Conservation (phyloP, 202 grass and related monocot species). For the Zoysia matrella region DNA sequence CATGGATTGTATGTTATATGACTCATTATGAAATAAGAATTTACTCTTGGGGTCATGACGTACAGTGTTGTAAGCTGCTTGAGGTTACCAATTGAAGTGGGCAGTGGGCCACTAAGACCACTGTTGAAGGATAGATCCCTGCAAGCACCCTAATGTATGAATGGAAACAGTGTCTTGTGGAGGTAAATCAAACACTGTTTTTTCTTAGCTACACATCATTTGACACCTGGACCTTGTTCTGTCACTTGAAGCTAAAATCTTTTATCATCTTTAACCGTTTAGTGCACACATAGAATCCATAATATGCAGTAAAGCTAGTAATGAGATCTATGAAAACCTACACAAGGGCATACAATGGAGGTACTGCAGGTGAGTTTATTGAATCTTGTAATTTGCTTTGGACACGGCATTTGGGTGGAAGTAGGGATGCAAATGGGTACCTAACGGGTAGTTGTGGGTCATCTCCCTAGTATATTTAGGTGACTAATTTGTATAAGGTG, state of each 20-base stretch:
- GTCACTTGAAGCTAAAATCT: not conserved
- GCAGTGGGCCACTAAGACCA: slow-evolving; percentile 56
- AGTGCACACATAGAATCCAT: not conserved
- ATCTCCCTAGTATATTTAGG: no score
- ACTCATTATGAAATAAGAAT: slow-evolving; percentile 6
- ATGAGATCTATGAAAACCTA: not conserved
- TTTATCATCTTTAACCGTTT: slow-evolving; percentile 9
- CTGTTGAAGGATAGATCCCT: slow-evolving; percentile 88
- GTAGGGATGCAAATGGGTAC: no score
- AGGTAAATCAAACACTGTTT: slow-evolving; percentile 31
- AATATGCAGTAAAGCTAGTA: not conserved
- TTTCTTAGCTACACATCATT: slow-evolving; percentile 10
- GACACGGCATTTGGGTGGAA: not conserved
- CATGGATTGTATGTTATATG: not conserved
- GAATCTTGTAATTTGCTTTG: not conserved
- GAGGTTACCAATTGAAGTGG: slow-evolving; percentile 63
- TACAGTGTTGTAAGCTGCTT: slow-evolving; percentile 75
- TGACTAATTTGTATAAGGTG: no score
- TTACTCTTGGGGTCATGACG: slow-evolving; percentile 12
- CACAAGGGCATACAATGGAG: not conserved
- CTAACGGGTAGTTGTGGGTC: no score
- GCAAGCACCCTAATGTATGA: slow-evolving; percentile 40
- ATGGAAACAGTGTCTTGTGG: slow-evolving; percentile 11
- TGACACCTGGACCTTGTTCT: slow-evolving; percentile 10
- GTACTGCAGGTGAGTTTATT: not conserved